These are phyloP conservation scores for Gossypium aridum DNA, from an alignment of 441 rosid genomes.

Conservation along the genomic window DNA sequence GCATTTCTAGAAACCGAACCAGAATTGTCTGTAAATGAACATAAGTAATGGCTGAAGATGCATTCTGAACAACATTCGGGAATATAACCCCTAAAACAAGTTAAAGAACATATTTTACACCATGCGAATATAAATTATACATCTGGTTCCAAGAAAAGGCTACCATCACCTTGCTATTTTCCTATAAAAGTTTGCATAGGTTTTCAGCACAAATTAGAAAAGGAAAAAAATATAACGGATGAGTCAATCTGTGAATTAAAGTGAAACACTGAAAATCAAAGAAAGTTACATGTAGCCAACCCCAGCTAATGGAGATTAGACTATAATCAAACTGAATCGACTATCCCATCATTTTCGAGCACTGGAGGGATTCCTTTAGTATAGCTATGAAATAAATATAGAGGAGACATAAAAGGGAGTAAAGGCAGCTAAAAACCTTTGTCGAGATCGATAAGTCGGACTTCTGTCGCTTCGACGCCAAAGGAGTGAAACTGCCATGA, in stretches of 20 bases:
- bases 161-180: background rate
- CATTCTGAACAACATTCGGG: background rate
- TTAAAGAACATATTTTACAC: background rate
- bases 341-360: background rate
- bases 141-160: no score
- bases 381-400: background rate
- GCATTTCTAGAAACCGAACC: background rate
- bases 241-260: background rate
- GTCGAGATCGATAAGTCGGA: constrained; percentile 56
- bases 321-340: background rate
- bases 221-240: background rate
- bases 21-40: background rate
- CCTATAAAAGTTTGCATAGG: background rate
- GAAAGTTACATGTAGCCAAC: background rate
- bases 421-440: constrained; percentile 44
- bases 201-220: background rate
- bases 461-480: constrained; percentile 72
- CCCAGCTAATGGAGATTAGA: background rate
- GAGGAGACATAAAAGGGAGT: background rate
- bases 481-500: constrained; percentile 41
- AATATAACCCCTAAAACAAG: background rate
- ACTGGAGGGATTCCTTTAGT: background rate
- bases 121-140: background rate
- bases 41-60: background rate
- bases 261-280: background rate